Percentiles rank a stretch among this genome's conserved stretches.
These are phyloP conservation scores for Talaromyces verruculosus DNA, from an alignment of 2,329 filamentous ascomycete species.

Conservation along the genomic window DNA sequence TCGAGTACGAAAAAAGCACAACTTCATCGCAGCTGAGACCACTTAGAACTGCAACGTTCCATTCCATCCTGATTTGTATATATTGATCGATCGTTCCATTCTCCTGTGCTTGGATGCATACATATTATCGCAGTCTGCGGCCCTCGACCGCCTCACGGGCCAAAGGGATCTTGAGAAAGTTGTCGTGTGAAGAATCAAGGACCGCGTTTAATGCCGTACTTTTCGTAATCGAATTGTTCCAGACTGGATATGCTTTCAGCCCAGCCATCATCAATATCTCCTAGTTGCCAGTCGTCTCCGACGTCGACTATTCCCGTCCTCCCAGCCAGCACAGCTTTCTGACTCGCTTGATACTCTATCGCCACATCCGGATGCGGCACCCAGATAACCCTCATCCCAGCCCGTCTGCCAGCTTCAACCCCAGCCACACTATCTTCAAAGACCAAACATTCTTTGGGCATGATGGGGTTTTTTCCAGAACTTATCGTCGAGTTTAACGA, in stretches of 20 bases:
- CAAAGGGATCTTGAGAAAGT: no score
- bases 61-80: no score
- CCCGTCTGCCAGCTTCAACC: slow-evolving; percentile 34
- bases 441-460: slow-evolving; percentile 35
- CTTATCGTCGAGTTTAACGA: slow-evolving; percentile 22
- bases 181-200: slow-evolving; percentile 7
- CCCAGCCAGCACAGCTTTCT: slow-evolving; percentile 27
- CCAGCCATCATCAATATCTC: slow-evolving; percentile 42
- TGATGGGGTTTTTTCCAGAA: slow-evolving; percentile 20
- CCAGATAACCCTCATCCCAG: slow-evolving; percentile 39
- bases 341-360: slow-evolving; percentile 34
- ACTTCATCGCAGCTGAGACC: no score
- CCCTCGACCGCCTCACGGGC: no score
- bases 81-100: no score
- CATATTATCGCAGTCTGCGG: no score
- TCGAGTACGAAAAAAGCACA: no score
- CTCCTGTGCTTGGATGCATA: no score
- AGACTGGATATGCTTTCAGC: slow-evolving; percentile 38
- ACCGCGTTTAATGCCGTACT: slow-evolving; percentile 34
- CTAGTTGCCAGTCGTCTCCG: slow-evolving; percentile 36
- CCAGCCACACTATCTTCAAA: slow-evolving; percentile 38
- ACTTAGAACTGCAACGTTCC: no score
- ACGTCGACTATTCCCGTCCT: slow-evolving; percentile 29
- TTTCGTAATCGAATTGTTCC: slow-evolving; percentile 42
- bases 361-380: slow-evolving; percentile 36